Conservation (phyloP, 2,329 filamentous ascomycete species). For the Eutypella sp. region DNA sequence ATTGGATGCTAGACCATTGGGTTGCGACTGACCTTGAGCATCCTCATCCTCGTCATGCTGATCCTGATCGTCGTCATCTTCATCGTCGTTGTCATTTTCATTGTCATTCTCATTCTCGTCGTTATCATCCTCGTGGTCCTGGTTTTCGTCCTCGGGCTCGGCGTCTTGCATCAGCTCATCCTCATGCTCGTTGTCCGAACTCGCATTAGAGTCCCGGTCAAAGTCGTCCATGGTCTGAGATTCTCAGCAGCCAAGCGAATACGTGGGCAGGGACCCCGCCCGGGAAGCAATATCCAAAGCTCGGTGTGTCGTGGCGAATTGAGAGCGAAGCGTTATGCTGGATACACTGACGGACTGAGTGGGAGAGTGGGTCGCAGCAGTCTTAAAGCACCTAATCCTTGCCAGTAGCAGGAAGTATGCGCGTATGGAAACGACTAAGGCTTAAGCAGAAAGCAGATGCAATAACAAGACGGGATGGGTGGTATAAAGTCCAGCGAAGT, state of each 20-base stretch:
- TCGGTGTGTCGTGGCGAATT: too few relatives aligned
- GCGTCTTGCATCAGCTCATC: constrained; percentile 28
- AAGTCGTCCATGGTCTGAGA: constrained; percentile 38
- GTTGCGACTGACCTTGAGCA: constrained; percentile 13
- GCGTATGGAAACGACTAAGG: too few relatives aligned
- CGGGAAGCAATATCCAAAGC: too few relatives aligned
- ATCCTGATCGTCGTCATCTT: constrained; percentile 29
- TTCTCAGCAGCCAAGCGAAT: neutral
- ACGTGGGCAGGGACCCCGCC: neutral
- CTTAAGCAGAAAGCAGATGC: too few relatives aligned
- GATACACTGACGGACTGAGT: too few relatives aligned
- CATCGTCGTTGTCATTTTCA: constrained; percentile 27
- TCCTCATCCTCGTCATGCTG: constrained; percentile 32
- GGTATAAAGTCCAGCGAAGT: too few relatives aligned
- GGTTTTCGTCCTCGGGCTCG: constrained; percentile 21
- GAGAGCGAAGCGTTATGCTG: too few relatives aligned
- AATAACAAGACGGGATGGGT: too few relatives aligned
- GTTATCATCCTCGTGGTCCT: constrained; percentile 27
- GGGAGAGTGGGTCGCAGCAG: too few relatives aligned
- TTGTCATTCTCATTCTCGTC: constrained; percentile 37
- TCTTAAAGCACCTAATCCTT: too few relatives aligned
- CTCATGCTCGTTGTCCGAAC: constrained; percentile 43
- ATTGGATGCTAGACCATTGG: constrained; percentile 8
- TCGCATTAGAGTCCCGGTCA: constrained; percentile 34
- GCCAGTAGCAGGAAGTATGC: too few relatives aligned